Base-by-base conservation (phyloP, 2,329 filamentous ascomycete genomes). In the Sporothrix variecibatus region DNA sequence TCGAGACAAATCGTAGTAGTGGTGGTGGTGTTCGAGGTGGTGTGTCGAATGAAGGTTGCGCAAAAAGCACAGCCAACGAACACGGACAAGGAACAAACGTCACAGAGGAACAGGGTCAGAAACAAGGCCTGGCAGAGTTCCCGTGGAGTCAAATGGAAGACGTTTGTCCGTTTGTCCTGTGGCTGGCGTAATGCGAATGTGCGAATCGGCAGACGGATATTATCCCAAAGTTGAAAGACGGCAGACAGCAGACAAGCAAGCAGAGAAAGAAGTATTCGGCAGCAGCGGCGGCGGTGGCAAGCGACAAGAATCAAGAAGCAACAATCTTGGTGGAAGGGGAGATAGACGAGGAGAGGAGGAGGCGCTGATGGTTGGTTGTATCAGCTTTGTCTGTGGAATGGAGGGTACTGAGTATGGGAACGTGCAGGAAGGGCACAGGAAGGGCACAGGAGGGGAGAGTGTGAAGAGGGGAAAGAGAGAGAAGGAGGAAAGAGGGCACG, bases 291-390 rank as follows among this genome's bases (percentile, higher is more conserved):
- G 28, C 26, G 20, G 43, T 68, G 43, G 65, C 65, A 51, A 68
- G 65, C 65, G 43, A 46, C 62, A 67, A 67, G 62, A 46, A 67
- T 67, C 62, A 67, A 67, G 38, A 67, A 67, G 38, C 38, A 46
- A 40, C 7, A 46, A 23, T n/a, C 7, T 46, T 51, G 23, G 64
- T 68, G 26, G 64, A 43, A 5, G 62, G 34, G 40, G 3, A 49
- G 15, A 26, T 17, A 15, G 34, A 46, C 11, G 23, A 34, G 23
- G 51, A 49, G 20, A 31, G 8, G 46, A 51, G 65, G 43, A 34
- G 43, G 26, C 20, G 65, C 43, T 51, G 65, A 26, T 7, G 40
- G 65, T 68, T 68, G 65, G 65, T 51, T 68, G 65, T 68, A 68
- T 31, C 65, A 68, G 65, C 43, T 31, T 34, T 31, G 65, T 34